Evolutionary conservation across 1,284 basidiomycete genomes (phyloP).

Genomic region (Athelia sp.): DNA sequence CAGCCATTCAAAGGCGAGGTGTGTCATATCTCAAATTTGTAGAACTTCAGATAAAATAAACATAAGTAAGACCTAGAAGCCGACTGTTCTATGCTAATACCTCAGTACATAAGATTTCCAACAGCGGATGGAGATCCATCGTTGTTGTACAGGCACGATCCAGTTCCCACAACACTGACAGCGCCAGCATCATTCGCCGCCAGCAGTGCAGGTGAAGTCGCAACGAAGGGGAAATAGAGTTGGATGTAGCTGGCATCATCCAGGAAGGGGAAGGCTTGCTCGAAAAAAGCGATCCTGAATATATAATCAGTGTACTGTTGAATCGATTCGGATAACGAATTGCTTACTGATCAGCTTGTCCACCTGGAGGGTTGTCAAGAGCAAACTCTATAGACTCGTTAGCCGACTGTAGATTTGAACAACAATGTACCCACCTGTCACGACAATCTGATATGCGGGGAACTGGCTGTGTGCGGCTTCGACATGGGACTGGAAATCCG

Average conservation of each 20-base stretch:
- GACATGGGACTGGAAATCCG: conserved; percentile 5
- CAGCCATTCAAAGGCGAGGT: too few relatives aligned
- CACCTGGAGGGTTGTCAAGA: not conserved
- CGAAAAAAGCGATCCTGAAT: too few relatives aligned
- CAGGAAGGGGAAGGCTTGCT: conserved; percentile 6
- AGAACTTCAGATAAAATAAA: too few relatives aligned
- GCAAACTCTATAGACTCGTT: too few relatives aligned
- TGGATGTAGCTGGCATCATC: not conserved
- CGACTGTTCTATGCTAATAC: too few relatives aligned
- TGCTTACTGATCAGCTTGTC: not conserved
- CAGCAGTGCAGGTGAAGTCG: not conserved
- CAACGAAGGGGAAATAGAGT: conserved; percentile 1
- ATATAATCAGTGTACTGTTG: too few relatives aligned
- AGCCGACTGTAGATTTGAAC: too few relatives aligned
- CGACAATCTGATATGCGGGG: conserved; percentile 1
- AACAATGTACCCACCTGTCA: too few relatives aligned
- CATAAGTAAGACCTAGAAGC: too few relatives aligned
- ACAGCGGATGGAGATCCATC: conserved; percentile 11
- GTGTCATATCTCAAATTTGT: too few relatives aligned
- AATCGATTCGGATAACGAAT: too few relatives aligned
- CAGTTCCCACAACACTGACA: conserved; percentile 12
- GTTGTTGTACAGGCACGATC: conserved; percentile 13
- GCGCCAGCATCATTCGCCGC: not conserved
- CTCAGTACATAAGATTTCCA: conserved; percentile 9
- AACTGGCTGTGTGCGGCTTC: conserved; percentile 2